Base-by-base conservation (phyloP, 1,284 basidiomycete species). In the Ceratobasidium papillatum region DNA sequence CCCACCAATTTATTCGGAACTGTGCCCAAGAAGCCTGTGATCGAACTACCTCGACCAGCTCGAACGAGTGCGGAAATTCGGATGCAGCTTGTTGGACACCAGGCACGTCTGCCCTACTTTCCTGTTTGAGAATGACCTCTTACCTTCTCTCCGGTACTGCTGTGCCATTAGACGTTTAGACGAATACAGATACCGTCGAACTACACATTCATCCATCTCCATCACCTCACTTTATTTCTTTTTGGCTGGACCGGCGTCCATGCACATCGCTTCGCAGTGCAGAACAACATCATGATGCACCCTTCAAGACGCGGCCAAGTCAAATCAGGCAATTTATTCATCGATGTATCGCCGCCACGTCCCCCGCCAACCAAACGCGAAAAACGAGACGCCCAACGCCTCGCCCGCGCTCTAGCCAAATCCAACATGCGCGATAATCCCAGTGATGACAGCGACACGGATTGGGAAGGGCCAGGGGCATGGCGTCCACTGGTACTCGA, bases 161-260 rank as follows among this genome's bases (percentile, higher is more conserved):
- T 14, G 27, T 58, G 52, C 41, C 38, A 32, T 65, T 52, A 76
- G 51, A 84, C 90, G 1, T 87, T 87, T 77, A 87, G 91, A 64
- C 82, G 91, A 74, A 87, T 88, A 3, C 90, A 91, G 76, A 89
- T 92, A 4, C 91, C 91, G 0, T 82, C 88, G 34, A 90, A 85
- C 79, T 92, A 91, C 79, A 90, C 88, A 0, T 89, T 93, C 78
- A 84, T 86, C 1, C 90, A 91, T 77, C 83, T 93, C 1, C 86
- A 87, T 62, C 86, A 85, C 65, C 85, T 93, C 71, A 84, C 91
- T 43, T 82, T 86, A 9, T 93, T 88, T 79, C 81, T 91, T 3
- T 92, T 91, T 78, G 85, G 87, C 38, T 80, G 81, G 72, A 81
- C 83, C 59, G 78, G 81, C 34, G 58, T 77, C 3, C 82, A 82